phyloP scores from a whole-genome alignment of 768 basidiomycete genomes.

The Tulasnella sp. region DNA sequence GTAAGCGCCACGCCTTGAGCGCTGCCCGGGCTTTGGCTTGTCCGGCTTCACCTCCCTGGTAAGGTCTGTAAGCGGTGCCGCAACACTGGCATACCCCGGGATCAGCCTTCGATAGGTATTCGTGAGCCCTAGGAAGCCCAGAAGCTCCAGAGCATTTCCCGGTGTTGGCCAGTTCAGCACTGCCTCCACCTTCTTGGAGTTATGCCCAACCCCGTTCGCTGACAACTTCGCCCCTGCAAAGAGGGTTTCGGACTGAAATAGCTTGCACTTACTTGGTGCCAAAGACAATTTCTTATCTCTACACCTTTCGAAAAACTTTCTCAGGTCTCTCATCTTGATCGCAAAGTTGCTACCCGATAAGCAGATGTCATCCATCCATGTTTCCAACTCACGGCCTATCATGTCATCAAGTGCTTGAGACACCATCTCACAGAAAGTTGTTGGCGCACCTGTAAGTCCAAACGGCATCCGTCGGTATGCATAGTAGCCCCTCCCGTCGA shows the following conservation, averaged over 20 bases:
- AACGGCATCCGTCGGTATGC: conserved; percentile 43
- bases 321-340: conserved; percentile 35
- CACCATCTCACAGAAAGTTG: conserved; percentile 37
- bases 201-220: conserved; percentile 40
- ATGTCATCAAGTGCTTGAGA: conserved; percentile 34
- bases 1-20: conserved; percentile 33
- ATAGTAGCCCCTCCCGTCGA: conserved; percentile 43
- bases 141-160: conserved; percentile 36
- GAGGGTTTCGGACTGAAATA: conserved; percentile 42
- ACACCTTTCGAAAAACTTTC: conserved; percentile 36
- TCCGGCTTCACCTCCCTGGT: conserved; percentile 31
- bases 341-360: conserved; percentile 40
- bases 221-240: conserved; percentile 42
- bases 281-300: conserved; percentile 39
- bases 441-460: conserved; percentile 44
- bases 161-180: conserved; percentile 41
- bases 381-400: too few relatives aligned
- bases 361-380: conserved; percentile 35
- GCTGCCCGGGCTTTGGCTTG: not conserved
- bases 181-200: conserved; percentile 42
- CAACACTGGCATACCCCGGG: conserved; percentile 39
- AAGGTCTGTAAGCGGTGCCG: conserved; percentile 40
- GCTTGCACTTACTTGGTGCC: conserved; percentile 40
- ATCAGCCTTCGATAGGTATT: conserved; percentile 41
- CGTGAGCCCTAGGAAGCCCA: conserved; percentile 41